phyloP scores from a whole-genome alignment of 2,329 filamentous ascomycete species.

The Xylariales sp. region DNA sequence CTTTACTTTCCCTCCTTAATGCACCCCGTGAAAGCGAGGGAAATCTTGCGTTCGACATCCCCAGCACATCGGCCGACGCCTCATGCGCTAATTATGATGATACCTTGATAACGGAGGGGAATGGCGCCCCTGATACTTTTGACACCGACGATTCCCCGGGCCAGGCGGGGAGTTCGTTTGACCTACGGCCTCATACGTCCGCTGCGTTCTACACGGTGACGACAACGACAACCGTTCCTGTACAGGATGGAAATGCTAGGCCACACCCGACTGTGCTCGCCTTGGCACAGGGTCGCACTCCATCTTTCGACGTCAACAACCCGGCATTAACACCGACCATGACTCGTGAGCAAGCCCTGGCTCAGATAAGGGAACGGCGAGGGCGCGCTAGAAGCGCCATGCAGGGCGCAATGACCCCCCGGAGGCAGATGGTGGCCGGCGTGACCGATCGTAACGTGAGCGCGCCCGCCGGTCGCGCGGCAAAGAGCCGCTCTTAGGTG shows the following conservation, averaged over 20 bases:
- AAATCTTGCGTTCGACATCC: conserved; percentile 54
- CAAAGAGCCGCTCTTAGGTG: conserved; percentile 44
- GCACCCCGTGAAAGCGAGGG: conserved; percentile 60
- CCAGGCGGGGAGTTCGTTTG: conserved; percentile 3
- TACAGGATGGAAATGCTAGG: conserved; percentile 58
- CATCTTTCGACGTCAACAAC: conserved; percentile 65
- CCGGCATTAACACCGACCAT: conserved; percentile 73
- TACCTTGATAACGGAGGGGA: conserved; percentile 24
- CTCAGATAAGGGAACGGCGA: conserved; percentile 78
- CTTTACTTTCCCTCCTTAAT: conserved; percentile 70
- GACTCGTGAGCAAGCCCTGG: conserved; percentile 79
- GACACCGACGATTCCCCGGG: conserved; percentile 26
- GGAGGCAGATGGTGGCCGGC: conserved; percentile 67
- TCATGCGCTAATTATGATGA: conserved; percentile 17
- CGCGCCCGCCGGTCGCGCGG: conserved; percentile 54
- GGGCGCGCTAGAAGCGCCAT: conserved; percentile 77
- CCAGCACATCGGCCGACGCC: conserved; percentile 54
- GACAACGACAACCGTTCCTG: conserved; percentile 64
- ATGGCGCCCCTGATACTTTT: background rate
- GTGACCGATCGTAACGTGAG: conserved; percentile 60
- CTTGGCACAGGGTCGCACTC: conserved; percentile 40
- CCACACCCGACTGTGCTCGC: conserved; percentile 43
- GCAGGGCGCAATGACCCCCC: conserved; percentile 70
- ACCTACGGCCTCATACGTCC: conserved; percentile 59
- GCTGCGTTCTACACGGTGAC: conserved; percentile 60